Evolutionary conservation across 1,284 basidiomycete genomes (phyloP).

Genomic region (Vanrija sp.): DNA sequence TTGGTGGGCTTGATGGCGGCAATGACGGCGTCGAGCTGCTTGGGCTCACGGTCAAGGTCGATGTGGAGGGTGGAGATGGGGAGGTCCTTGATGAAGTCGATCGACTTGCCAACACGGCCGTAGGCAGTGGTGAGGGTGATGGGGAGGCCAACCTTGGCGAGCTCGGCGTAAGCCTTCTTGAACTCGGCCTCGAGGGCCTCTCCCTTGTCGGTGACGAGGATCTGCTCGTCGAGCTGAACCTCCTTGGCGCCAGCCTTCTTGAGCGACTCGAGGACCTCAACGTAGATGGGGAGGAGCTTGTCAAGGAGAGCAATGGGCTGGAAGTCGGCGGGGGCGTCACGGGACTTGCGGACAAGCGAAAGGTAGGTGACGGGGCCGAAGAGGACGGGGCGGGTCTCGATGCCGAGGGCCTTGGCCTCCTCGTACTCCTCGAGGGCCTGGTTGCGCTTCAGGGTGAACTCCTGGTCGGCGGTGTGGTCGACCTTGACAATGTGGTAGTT

Average conservation of each 20-base stretch:
- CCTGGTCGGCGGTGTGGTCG: slow-evolving; percentile 84
- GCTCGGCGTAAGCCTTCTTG: slow-evolving; percentile 73
- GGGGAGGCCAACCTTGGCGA: slow-evolving; percentile 79
- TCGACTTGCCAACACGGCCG: slow-evolving; percentile 88
- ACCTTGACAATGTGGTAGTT: slow-evolving; percentile 99
- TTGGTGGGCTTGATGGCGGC: slow-evolving; percentile 76
- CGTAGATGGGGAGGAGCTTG: slow-evolving; percentile 89
- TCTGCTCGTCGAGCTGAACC: slow-evolving; percentile 96
- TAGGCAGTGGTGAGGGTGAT: slow-evolving; percentile 95
- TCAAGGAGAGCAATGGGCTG: slow-evolving; percentile 85
- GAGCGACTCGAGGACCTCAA: slow-evolving; percentile 83
- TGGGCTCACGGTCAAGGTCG: slow-evolving; percentile 90
- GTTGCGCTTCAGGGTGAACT: slow-evolving; percentile 95
- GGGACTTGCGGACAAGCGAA: slow-evolving; percentile 83
- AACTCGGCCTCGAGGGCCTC: slow-evolving; percentile 76
- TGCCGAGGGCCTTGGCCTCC: slow-evolving; percentile 87
- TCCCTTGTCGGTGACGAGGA: slow-evolving; percentile 88
- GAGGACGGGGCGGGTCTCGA: slow-evolving; percentile 90
- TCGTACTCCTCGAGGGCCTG: slow-evolving; percentile 92
- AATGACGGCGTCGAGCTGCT: slow-evolving; percentile 80
- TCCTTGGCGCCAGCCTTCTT: slow-evolving; percentile 88
- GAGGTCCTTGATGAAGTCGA: slow-evolving; percentile 86
- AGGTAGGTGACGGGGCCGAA: slow-evolving; percentile 97
- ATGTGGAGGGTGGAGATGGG: slow-evolving; percentile 93
- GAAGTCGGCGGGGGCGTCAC: slow-evolving; percentile 81